Evolutionary conservation across 2,329 filamentous ascomycete genomes (phyloP).

Genomic region (Xylariales sp.): DNA sequence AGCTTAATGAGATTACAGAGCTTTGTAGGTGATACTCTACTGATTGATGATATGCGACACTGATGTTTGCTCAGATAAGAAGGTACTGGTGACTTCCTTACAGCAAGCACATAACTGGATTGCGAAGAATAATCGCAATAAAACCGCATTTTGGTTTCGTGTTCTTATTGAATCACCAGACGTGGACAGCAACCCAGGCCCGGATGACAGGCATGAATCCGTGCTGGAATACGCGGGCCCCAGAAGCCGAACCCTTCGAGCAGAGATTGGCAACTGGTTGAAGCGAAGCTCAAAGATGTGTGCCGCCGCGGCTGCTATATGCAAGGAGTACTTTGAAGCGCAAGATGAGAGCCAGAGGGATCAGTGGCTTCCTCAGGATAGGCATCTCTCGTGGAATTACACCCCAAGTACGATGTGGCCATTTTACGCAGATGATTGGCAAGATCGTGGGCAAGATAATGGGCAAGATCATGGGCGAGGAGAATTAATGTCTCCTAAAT

Average conservation of each 20-base stretch:
- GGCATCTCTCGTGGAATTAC: slow-evolving; percentile 53
- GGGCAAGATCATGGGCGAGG: slow-evolving; percentile 34
- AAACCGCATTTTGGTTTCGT: slow-evolving; percentile 65
- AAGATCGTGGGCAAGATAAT: too few species aligned
- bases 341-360: slow-evolving; percentile 45
- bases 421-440: slow-evolving; percentile 21
- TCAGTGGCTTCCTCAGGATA: slow-evolving; percentile 41
- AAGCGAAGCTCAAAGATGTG: slow-evolving; percentile 57
- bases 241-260: slow-evolving; percentile 51
- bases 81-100: slow-evolving; percentile 59
- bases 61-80: slow-evolving; percentile 49
- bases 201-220: slow-evolving; percentile 45
- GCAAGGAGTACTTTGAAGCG: slow-evolving; percentile 50
- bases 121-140: slow-evolving; percentile 63
- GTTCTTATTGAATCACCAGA: slow-evolving; percentile 52
- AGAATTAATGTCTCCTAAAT: slow-evolving; percentile 42
- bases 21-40: slow-evolving; percentile 44
- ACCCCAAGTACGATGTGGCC: slow-evolving; percentile 31
- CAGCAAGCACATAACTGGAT: slow-evolving; percentile 68
- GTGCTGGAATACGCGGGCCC: slow-evolving; percentile 50
- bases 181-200: slow-evolving; percentile 42
- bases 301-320: slow-evolving; percentile 47
- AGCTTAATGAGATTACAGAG: slow-evolving; percentile 59
- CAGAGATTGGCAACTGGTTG: slow-evolving; percentile 59
- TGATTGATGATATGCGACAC: not conserved